Evolutionary conservation across 2,329 filamentous ascomycete species (phyloP).

Genomic region (Colletotrichum zoysiae): DNA sequence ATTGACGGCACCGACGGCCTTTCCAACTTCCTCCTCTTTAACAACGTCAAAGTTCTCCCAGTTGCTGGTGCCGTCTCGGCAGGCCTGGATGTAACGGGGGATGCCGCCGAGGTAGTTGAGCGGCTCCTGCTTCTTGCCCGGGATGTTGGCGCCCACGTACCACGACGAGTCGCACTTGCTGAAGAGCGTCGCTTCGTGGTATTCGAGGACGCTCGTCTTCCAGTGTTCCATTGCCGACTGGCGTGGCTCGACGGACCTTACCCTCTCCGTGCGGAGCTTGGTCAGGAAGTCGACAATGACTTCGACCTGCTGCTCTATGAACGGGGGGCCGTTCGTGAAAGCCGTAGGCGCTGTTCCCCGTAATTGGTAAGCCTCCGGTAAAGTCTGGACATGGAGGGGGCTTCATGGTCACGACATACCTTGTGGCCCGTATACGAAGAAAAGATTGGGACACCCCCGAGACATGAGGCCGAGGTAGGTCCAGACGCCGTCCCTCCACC

Average conservation of each 20-base stretch:
- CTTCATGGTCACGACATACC: conserved; percentile 18
- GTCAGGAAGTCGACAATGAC: conserved; percentile 37
- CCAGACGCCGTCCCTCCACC: conserved; percentile 49
- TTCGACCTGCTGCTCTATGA: conserved; percentile 42
- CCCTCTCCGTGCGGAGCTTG: conserved; percentile 29
- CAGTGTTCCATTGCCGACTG: conserved; percentile 36
- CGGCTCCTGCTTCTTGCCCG: conserved; percentile 43
- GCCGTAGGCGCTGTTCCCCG: conserved; percentile 38
- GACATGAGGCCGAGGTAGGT: conserved; percentile 47
- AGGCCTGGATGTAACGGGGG: conserved; percentile 35
- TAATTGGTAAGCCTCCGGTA: not conserved
- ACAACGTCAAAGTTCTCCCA: conserved; percentile 28
- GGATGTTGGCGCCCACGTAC: conserved; percentile 46
- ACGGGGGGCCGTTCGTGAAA: conserved; percentile 42
- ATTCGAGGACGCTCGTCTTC: conserved; percentile 36
- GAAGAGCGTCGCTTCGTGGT: conserved; percentile 42
- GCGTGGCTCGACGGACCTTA: conserved; percentile 41
- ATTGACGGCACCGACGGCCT: no score
- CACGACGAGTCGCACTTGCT: conserved; percentile 41
- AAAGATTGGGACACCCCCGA: conserved; percentile 43
- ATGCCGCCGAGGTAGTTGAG: conserved; percentile 43
- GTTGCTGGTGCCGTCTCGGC: conserved; percentile 26
- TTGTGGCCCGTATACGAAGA: conserved; percentile 46
- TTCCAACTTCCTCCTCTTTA: not conserved
- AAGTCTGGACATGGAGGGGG: not conserved